A percentile compares a stretch with the other conserved stretches of the same genome.
Evolutionary conservation across 192 early-diverging fungal species (phyloP).

Genomic region (Coemansia sp.): DNA sequence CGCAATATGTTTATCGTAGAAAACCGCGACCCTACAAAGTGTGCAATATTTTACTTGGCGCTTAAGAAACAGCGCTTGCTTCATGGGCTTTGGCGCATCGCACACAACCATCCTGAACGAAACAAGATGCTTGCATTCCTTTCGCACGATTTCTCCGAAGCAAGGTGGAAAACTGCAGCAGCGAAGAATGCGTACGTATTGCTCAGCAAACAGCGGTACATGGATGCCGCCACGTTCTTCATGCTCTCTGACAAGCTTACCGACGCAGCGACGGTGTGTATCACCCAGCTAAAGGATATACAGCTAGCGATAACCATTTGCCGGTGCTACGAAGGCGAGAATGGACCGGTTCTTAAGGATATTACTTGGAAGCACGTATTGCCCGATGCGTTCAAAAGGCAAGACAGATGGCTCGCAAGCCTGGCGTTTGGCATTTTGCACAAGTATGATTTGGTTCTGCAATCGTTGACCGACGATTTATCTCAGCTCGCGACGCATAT

Average conservation of each 20-base stretch:
- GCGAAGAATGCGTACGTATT: conserved; percentile 99
- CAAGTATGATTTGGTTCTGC: conserved; percentile 44
- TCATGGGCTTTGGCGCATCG: conserved; percentile 86
- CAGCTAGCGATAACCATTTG: conserved; percentile 92
- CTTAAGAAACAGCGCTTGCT: conserved; percentile 88
- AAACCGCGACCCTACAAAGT: conserved; percentile 82
- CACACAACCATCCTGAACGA: conserved; percentile 80
- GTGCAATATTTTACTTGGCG: conserved; percentile 87
- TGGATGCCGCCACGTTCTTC: conserved; percentile 95
- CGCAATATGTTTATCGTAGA: conserved; percentile 77
- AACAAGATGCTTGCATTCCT: conserved; percentile 88
- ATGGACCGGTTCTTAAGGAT: conserved; percentile 44
- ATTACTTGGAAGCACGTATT: conserved; percentile 42
- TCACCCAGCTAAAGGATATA: conserved; percentile 87
- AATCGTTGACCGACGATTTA: conserved; percentile 42
- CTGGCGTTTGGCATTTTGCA: conserved; percentile 43
- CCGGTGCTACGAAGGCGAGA: conserved; percentile 85
- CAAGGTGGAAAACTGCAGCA: conserved; percentile 90
- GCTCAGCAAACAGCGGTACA: conserved; percentile 89
- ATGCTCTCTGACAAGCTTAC: conserved; percentile 81
- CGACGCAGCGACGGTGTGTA: conserved; percentile 91
- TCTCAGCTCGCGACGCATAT: conserved; percentile 30
- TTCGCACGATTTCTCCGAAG: conserved; percentile 86
- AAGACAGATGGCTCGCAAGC: conserved; percentile 51
- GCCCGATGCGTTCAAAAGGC: conserved; percentile 34